Percentiles rank a stretch among this genome's conserved stretches.
Evolutionary conservation across 441 rosid species (phyloP).

Genomic region (Pelargonium cotyledonis): DNA sequence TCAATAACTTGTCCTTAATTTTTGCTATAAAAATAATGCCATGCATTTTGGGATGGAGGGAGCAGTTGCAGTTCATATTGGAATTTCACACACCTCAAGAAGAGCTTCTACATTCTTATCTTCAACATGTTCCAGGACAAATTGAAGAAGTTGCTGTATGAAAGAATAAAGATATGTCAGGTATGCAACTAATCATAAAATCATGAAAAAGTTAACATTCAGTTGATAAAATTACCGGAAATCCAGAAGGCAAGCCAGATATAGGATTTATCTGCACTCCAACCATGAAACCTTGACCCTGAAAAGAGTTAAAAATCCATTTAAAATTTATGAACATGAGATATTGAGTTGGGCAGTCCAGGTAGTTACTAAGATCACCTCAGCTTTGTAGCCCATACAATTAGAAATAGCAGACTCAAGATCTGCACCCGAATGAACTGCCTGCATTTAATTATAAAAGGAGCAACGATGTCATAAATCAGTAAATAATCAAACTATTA

Average conservation of each 20-base stretch:
- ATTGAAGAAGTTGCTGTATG: slow-evolving; percentile 72
- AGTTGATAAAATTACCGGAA: slow-evolving; percentile 53
- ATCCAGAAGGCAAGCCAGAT: slow-evolving; percentile 85
- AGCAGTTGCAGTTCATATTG: not conserved
- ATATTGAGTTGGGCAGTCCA: slow-evolving; percentile 19
- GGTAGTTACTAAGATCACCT: slow-evolving; percentile 42
- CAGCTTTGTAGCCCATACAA: slow-evolving; percentile 88
- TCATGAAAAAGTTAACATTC: slow-evolving; percentile 16
- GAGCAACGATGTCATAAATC: not conserved
- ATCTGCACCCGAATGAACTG: slow-evolving; percentile 99
- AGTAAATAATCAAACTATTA: not conserved
- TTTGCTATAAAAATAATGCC: slow-evolving; percentile 1
- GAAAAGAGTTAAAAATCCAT: slow-evolving; percentile 27
- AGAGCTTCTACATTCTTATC: slow-evolving; percentile 83
- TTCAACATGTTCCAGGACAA: slow-evolving; percentile 75
- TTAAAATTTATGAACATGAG: slow-evolving; percentile 19
- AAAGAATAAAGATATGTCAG: slow-evolving; percentile 13
- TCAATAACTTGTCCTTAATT: too few species aligned
- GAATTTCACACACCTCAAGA: slow-evolving; percentile 68
- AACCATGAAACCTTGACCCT: slow-evolving; percentile 99
- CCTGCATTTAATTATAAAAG: slow-evolving; percentile 42
- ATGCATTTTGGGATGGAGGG: too few species aligned
- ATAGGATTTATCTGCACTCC: slow-evolving; percentile 92
- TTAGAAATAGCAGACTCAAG: slow-evolving; percentile 91
- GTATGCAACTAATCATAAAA: slow-evolving; percentile 11